Percentiles rank a stretch among this genome's conserved stretches.
These are phyloP conservation scores for Fusarium bulbicola DNA, from an alignment of 2,329 filamentous ascomycete species.

Conservation along the genomic window DNA sequence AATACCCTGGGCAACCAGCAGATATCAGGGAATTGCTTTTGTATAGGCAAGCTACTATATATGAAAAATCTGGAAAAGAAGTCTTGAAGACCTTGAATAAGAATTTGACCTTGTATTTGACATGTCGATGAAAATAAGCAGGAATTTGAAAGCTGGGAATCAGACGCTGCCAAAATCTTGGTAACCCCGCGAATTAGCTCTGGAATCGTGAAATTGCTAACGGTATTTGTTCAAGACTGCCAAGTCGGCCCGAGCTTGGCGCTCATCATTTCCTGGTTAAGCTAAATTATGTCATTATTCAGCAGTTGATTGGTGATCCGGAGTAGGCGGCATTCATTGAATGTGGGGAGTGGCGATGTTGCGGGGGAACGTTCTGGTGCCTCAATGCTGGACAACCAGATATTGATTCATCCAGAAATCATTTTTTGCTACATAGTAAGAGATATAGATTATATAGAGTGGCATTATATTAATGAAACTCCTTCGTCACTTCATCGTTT, in stretches of 20 bases:
- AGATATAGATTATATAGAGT: accelerated
- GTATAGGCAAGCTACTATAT: accelerated
- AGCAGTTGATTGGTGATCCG: neutral
- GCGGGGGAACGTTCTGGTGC: neutral
- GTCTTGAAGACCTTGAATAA: accelerated
- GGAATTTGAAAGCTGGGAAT: neutral
- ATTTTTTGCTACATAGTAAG: accelerated
- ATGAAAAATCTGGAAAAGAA: accelerated
- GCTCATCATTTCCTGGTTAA: neutral
- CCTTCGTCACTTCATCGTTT: too few relatives aligned
- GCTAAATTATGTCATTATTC: neutral
- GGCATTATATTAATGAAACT: neutral
- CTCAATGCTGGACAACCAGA: accelerated
- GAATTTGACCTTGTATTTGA: accelerated
- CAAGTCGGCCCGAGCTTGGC: neutral
- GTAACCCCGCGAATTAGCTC: neutral
- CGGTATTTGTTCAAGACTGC: neutral
- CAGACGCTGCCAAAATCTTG: neutral
- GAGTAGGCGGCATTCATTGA: neutral
- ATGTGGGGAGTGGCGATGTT: neutral
- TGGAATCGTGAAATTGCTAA: neutral
- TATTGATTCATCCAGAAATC: too few relatives aligned
- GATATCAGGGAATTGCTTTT: accelerated
- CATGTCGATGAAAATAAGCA: neutral
- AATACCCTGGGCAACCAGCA: accelerated